These are phyloP conservation scores for Macrotyloma uniflorum DNA, from an alignment of 306 rosid species.

Conservation along the genomic window DNA sequence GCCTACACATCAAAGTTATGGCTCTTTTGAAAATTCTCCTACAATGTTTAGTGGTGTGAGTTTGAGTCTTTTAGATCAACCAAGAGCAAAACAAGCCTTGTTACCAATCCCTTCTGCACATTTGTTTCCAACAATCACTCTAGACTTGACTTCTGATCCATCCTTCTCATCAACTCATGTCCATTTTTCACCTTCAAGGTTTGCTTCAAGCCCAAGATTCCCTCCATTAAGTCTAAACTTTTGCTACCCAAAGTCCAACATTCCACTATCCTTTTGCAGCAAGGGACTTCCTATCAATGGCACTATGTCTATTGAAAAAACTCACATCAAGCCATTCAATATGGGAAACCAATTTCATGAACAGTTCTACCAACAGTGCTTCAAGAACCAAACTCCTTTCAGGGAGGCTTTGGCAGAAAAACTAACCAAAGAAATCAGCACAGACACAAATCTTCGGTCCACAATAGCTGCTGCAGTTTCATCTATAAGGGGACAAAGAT, in stretches of 20 bases:
- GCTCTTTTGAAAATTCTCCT: background rate
- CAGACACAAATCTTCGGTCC: slow-evolving; percentile 51
- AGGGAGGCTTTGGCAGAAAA: slow-evolving; percentile 48
- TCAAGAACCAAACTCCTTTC: slow-evolving; percentile 42
- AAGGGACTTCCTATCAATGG: slow-evolving; percentile 37
- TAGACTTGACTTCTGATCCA: slow-evolving; percentile 50
- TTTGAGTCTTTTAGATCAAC: slow-evolving; percentile 36
- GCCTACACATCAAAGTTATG: slow-evolving; percentile 5
- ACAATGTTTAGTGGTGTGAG: slow-evolving; percentile 30
- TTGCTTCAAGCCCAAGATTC: slow-evolving; percentile 50
- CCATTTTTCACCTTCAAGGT: background rate
- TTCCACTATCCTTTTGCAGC: slow-evolving; percentile 45
- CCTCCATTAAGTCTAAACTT: slow-evolving; percentile 48
- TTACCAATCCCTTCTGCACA: slow-evolving; percentile 39
- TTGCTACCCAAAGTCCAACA: slow-evolving; percentile 48
- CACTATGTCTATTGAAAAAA: background rate
- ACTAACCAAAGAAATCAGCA: slow-evolving; percentile 56
- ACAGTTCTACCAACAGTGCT: slow-evolving; percentile 36
- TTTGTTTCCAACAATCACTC: slow-evolving; percentile 55
- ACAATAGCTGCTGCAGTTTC: slow-evolving; percentile 58
- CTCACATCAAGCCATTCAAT: slow-evolving; percentile 11
- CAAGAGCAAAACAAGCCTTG: slow-evolving; percentile 36
- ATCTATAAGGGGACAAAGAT: slow-evolving; percentile 42
- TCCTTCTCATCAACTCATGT: background rate
- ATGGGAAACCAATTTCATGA: slow-evolving; percentile 40